Percentiles rank a stretch among this genome's conserved stretches.
Evolutionary conservation across 2,329 filamentous ascomycete species (phyloP).

Genomic region (Neurospora sp.): DNA sequence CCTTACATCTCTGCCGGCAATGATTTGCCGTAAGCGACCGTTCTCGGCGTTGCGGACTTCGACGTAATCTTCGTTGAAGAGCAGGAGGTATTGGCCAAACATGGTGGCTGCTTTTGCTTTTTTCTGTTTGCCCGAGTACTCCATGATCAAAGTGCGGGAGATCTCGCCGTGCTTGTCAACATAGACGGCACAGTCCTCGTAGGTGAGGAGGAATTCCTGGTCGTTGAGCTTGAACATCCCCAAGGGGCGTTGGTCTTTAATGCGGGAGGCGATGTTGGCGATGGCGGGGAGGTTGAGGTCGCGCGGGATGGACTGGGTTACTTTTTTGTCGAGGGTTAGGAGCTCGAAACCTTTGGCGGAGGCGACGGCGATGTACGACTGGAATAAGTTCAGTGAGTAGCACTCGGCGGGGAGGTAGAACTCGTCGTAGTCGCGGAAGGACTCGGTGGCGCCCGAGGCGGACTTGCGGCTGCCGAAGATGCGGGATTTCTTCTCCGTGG

Average conservation of each 20-base stretch:
- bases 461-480: conserved; percentile 48
- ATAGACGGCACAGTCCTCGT: conserved; percentile 94
- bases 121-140: conserved; percentile 84
- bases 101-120: conserved; percentile 76
- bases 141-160: conserved; percentile 88
- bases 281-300: conserved; percentile 72
- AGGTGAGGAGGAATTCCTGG: conserved; percentile 84
- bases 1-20: conserved; percentile 80
- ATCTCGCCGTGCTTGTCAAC: conserved; percentile 98
- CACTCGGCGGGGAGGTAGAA: conserved; percentile 97
- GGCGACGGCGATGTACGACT: conserved; percentile 83
- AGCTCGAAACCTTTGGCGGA: conserved; percentile 92
- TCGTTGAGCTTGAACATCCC: conserved; percentile 96
- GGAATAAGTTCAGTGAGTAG: conserved; percentile 91
- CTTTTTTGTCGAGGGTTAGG: conserved; percentile 93
- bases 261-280: conserved; percentile 72
- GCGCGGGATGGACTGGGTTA: conserved; percentile 77
- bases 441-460: conserved; percentile 66
- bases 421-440: conserved; percentile 96
- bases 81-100: conserved; percentile 80
- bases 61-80: conserved; percentile 94
- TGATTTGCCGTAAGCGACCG: conserved; percentile 84
- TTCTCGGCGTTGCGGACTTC: conserved; percentile 97
- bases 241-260: conserved; percentile 73
- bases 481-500: conserved; percentile 70